A percentile compares a stretch with the other conserved stretches of the same genome.
Evolutionary conservation across 2,329 filamentous ascomycete species (phyloP).

Genomic region (Diaporthe citri): DNA sequence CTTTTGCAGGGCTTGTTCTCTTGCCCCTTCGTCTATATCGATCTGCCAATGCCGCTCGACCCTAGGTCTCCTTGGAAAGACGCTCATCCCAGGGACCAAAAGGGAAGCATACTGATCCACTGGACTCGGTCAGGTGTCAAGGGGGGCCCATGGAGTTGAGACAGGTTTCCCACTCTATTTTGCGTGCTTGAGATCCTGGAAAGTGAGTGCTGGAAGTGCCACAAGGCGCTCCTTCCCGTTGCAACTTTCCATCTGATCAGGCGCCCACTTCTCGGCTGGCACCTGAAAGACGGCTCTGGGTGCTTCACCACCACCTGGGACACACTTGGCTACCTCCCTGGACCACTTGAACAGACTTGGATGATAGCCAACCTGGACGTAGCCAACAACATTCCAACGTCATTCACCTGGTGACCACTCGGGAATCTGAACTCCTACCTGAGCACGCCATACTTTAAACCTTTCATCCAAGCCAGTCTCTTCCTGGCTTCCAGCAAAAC

Average conservation of each 20-base stretch:
- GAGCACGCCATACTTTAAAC: neutral
- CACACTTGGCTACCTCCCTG: neutral
- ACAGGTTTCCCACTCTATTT: too few species aligned
- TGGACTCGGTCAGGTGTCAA: neutral
- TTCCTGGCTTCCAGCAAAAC: neutral
- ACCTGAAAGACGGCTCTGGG: neutral
- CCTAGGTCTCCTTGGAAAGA: too few species aligned
- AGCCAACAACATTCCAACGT: neutral
- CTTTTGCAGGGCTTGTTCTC: neutral
- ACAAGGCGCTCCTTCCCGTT: neutral
- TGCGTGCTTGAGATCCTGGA: neutral
- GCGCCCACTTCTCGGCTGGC: neutral
- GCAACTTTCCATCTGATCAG: neutral
- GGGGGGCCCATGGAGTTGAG: neutral
- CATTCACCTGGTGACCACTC: neutral
- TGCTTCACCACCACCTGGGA: neutral
- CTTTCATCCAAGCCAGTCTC: neutral
- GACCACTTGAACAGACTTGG: neutral
- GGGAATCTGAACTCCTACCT: neutral
- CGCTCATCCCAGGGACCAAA: neutral
- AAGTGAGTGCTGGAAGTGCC: neutral
- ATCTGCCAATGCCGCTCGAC: too few species aligned
- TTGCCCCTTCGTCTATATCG: too few species aligned
- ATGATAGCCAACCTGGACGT: neutral
- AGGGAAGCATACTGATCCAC: neutral